A percentile compares a stretch with the other conserved stretches of the same genome.
These are phyloP conservation scores for Aegilops bicornis DNA, from an alignment of 176 grass and related monocot genomes.

Conservation along the genomic window DNA sequence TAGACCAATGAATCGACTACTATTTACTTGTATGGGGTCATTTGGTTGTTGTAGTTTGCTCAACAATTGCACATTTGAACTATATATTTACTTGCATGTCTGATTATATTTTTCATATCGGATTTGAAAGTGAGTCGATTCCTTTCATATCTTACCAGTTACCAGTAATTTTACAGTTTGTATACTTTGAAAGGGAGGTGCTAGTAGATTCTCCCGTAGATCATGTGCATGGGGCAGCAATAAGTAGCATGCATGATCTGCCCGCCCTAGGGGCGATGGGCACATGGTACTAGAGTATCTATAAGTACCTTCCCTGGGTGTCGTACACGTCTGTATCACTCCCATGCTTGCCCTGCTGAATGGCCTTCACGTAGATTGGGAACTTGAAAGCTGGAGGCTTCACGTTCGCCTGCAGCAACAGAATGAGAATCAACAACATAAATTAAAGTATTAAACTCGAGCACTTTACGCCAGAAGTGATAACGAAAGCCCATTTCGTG, in stretches of 20 bases:
- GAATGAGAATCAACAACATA: background rate
- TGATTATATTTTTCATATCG: too few species aligned
- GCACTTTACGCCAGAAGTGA: background rate
- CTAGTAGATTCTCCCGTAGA: too few species aligned
- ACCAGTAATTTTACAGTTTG: background rate
- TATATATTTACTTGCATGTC: too few species aligned
- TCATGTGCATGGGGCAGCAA: too few species aligned
- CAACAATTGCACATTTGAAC: too few species aligned
- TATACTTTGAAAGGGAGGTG: background rate
- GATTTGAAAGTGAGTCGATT: too few species aligned
- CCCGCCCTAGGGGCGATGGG: background rate
- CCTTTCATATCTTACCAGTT: too few species aligned
- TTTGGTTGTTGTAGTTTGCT: too few species aligned
- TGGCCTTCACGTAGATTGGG: slow-evolving; percentile 73
- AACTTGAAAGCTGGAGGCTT: slow-evolving; percentile 36
- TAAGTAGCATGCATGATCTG: background rate
- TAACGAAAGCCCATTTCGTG: background rate
- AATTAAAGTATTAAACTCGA: background rate
- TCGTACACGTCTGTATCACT: slow-evolving; percentile 74
- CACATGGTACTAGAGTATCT: background rate
- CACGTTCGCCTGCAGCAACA: slow-evolving; percentile 35
- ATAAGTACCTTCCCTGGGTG: slow-evolving; percentile 55
- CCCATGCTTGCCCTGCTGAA: slow-evolving; percentile 71
- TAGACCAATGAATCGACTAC: too few species aligned
- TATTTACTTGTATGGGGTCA: too few species aligned